Percentiles rank a stretch among this genome's conserved stretches.
Evolutionary conservation across 371 early-diverging fungal species (phyloP).

Genomic region (Mucor racemosus): DNA sequence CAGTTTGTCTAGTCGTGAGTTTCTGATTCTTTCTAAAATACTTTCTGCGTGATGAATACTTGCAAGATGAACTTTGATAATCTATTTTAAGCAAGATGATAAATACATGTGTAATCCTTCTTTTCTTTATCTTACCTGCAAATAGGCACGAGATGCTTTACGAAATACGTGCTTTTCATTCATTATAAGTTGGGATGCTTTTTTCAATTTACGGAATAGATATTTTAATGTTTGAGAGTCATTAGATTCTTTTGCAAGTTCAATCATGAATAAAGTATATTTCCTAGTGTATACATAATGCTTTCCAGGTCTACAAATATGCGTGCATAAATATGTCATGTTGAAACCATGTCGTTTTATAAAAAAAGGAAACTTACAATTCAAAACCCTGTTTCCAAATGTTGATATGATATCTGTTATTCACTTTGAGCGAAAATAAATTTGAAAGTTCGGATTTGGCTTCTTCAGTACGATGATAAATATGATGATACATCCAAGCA

Average conservation of each 20-base stretch:
- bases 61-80: slow-evolving; percentile 4
- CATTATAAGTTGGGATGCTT: slow-evolving; percentile 55
- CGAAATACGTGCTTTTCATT: slow-evolving; percentile 57
- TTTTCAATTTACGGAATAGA: slow-evolving; percentile 62
- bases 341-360: background rate
- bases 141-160: slow-evolving; percentile 51
- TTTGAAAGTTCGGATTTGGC: slow-evolving; percentile 64
- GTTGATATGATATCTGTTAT: slow-evolving; percentile 55
- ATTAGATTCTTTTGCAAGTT: slow-evolving; percentile 54
- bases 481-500: slow-evolving; percentile 65
- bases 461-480: slow-evolving; percentile 56
- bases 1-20: slow-evolving; percentile 1
- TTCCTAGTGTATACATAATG: slow-evolving; percentile 72
- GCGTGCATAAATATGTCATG: background rate
- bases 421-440: slow-evolving; percentile 60
- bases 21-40: slow-evolving; percentile 7
- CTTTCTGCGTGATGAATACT: background rate
- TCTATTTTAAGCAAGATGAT: background rate
- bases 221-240: slow-evolving; percentile 64
- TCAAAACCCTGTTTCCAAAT: slow-evolving; percentile 80
- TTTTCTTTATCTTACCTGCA: slow-evolving; percentile 24
- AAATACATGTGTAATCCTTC: too few relatives aligned
- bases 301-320: slow-evolving; percentile 57
- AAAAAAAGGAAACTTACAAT: slow-evolving; percentile 42
- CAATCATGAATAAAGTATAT: slow-evolving; percentile 64